A percentile compares a stretch with the other conserved stretches of the same genome.
phyloP scores from a whole-genome alignment of 768 basidiomycete species.

The Hericium rajendrae region DNA sequence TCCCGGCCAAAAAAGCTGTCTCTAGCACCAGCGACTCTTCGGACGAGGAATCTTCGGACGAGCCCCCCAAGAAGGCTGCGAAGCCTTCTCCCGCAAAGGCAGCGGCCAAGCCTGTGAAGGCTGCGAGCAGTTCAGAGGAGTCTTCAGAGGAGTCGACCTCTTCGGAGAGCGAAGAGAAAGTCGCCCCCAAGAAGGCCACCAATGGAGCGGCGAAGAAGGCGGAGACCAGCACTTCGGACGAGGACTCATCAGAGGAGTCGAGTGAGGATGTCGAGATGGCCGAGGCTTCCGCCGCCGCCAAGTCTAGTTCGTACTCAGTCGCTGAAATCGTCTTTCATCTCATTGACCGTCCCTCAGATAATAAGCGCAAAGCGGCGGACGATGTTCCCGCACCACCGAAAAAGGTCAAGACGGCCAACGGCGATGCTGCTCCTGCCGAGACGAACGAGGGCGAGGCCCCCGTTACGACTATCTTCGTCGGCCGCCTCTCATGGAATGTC shows the following conservation, averaged over 20 bases:
- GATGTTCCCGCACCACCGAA: conserved; percentile 54
- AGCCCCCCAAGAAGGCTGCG: conserved; percentile 19
- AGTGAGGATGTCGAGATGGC: conserved; percentile 55
- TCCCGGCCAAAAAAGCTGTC: conserved; percentile 8
- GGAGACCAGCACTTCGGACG: conserved; percentile 17
- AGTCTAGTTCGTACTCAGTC: conserved; percentile 7
- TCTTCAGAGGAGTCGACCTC: conserved; percentile 15
- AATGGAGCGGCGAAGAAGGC: conserved; percentile 10
- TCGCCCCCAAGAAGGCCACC: not conserved
- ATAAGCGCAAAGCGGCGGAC: conserved; percentile 81
- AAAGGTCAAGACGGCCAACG: conserved; percentile 72
- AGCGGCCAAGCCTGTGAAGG: conserved; percentile 16
- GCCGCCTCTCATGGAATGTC: conserved; percentile 90
- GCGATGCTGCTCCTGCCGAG: conserved; percentile 34
- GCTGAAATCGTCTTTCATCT: not conserved
- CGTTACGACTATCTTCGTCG: conserved; percentile 75
- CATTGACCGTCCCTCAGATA: conserved; percentile 30
- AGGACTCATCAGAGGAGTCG: conserved; percentile 19
- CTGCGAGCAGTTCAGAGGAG: conserved; percentile 16
- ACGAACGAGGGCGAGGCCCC: conserved; percentile 26
- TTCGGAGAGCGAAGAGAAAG: conserved; percentile 20
- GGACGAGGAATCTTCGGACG: conserved; percentile 19
- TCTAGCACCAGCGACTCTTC: conserved; percentile 7
- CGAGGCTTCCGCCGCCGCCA: conserved; percentile 27
- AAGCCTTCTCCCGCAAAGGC: conserved; percentile 16